Evolutionary conservation across 257 asterid species (phyloP).

Genomic region (Haberlea rhodopensis): DNA sequence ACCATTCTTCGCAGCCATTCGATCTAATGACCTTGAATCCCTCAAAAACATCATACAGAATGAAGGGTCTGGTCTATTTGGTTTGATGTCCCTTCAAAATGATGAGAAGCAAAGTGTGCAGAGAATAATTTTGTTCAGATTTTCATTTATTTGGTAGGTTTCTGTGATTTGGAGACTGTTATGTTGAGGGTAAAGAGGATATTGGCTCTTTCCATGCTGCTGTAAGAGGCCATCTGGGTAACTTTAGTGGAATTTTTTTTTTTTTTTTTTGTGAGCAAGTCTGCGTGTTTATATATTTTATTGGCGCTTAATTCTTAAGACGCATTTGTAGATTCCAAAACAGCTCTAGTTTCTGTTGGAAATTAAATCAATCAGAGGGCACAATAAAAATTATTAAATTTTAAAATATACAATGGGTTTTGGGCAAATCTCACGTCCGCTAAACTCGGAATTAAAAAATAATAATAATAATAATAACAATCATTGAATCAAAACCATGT

Average conservation of each 20-base stretch:
- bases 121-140: conserved; percentile 52
- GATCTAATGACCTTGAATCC: conserved; percentile 69
- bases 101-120: conserved; percentile 75
- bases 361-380: too few relatives aligned
- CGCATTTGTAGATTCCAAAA: too few relatives aligned
- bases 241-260: conserved; percentile 4
- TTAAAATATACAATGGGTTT: too few relatives aligned
- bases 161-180: conserved; percentile 63
- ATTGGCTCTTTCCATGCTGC: conserved; percentile 83
- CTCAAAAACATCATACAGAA: conserved; percentile 46
- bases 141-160: conserved; percentile 56
- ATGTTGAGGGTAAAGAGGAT: conserved; percentile 70
- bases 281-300: too few relatives aligned
- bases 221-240: conserved; percentile 77
- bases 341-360: too few relatives aligned
- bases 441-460: neutral
- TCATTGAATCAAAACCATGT: neutral
- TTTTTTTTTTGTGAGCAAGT: neutral
- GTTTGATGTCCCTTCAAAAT: conserved; percentile 62
- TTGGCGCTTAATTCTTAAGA: too few relatives aligned
- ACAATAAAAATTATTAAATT: too few relatives aligned
- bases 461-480: too few relatives aligned
- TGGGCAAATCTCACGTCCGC: too few relatives aligned
- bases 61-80: conserved; percentile 64
- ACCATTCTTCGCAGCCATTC: conserved; percentile 70